Percentiles rank a stretch among this genome's conserved stretches.
Conservation (phyloP, 75 land plant species). For the Pinus albicaulis region DNA sequence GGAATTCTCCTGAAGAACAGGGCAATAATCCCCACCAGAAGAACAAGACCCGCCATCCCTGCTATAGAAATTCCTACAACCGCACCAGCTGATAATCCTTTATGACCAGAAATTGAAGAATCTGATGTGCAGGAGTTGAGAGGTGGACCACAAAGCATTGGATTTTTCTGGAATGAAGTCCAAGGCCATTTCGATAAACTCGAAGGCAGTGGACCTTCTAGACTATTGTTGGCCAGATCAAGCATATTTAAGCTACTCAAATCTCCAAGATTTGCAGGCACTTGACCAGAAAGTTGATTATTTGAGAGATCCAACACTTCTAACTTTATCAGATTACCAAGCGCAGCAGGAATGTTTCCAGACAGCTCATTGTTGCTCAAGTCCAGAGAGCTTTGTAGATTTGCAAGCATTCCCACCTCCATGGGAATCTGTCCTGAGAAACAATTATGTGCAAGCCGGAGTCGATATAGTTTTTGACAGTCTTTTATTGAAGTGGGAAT, state of each 20-base stretch:
- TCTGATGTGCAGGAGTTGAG: slow-evolving; percentile 20
- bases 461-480: slow-evolving; percentile 44
- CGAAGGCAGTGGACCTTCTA: slow-evolving; percentile 51
- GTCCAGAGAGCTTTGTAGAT: slow-evolving; percentile 56
- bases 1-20: not conserved
- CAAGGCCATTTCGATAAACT: slow-evolving; percentile 35
- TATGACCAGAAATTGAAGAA: slow-evolving; percentile 5
- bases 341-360: slow-evolving; percentile 56
- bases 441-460: slow-evolving; percentile 55
- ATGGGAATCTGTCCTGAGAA: slow-evolving; percentile 57
- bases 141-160: slow-evolving; percentile 52
- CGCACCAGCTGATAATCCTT: slow-evolving; percentile 19
- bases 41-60: slow-evolving; percentile 1
- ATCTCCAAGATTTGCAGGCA: slow-evolving; percentile 49
- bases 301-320: slow-evolving; percentile 74
- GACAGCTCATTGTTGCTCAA: slow-evolving; percentile 42
- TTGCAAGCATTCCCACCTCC: slow-evolving; percentile 45
- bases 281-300: slow-evolving; percentile 60
- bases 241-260: slow-evolving; percentile 47
- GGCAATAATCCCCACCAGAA: not conserved
- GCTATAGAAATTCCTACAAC: slow-evolving; percentile 41
- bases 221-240: slow-evolving; percentile 58
- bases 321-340: slow-evolving; percentile 50
- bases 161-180: slow-evolving; percentile 43
- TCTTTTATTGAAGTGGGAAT: slow-evolving; percentile 54